phyloP scores from a whole-genome alignment of 2,329 filamentous ascomycete species.

The Verticillium longisporum region DNA sequence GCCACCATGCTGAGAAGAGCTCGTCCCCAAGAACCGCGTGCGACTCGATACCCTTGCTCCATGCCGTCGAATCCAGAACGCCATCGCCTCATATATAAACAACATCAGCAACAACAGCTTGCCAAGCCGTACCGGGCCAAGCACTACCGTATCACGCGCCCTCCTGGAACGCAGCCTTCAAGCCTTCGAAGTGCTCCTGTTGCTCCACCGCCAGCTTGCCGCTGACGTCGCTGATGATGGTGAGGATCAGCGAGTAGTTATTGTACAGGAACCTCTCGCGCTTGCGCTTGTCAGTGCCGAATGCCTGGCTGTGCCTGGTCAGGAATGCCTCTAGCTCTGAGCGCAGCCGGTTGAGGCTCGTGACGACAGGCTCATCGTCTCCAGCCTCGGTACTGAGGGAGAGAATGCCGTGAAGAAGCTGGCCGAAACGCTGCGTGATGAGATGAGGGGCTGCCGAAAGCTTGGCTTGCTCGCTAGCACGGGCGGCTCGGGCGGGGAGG shows the following conservation, averaged over 20 bases:
- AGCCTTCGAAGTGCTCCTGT: slow-evolving; percentile 63
- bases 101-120: background rate
- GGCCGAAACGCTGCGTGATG: slow-evolving; percentile 90
- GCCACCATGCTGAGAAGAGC: background rate
- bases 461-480: slow-evolving; percentile 40
- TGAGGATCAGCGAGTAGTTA: slow-evolving; percentile 91
- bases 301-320: slow-evolving; percentile 66
- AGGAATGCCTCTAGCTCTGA: slow-evolving; percentile 81
- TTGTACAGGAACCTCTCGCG: slow-evolving; percentile 86
- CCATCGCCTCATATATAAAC: background rate
- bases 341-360: slow-evolving; percentile 70
- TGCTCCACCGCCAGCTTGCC: slow-evolving; percentile 72
- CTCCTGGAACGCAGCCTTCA: slow-evolving; percentile 54
- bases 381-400: slow-evolving; percentile 81
- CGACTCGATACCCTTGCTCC: background rate
- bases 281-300: slow-evolving; percentile 70
- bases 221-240: slow-evolving; percentile 74
- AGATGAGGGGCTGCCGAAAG: slow-evolving; percentile 81
- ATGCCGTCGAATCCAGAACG: background rate
- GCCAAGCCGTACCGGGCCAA: no score
- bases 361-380: slow-evolving; percentile 86
- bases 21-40: background rate
- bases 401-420: slow-evolving; percentile 81
- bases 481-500: slow-evolving; percentile 38
- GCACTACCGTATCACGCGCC: slow-evolving; percentile 14